phyloP scores from a whole-genome alignment of 176 grass and related monocot species.

The Aegilops sharonensis region DNA sequence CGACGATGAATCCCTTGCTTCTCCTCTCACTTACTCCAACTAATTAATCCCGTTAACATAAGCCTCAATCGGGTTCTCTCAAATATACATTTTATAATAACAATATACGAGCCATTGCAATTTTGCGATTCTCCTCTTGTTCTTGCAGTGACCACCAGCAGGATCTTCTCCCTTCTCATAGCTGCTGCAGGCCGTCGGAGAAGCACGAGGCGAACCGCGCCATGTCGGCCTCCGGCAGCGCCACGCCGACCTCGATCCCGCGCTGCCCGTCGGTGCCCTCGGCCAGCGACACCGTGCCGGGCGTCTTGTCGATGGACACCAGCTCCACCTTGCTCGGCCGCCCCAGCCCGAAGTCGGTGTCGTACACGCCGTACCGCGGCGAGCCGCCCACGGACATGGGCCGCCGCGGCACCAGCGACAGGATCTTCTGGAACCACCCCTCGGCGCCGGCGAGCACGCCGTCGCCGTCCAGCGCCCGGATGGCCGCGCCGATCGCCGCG shows the following conservation, averaged over 20 bases:
- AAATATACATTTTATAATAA: neutral
- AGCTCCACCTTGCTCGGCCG: slow-evolving; percentile 78
- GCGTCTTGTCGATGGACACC: slow-evolving; percentile 86
- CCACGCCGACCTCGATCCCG: slow-evolving; percentile 84
- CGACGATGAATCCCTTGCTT: too few relatives aligned
- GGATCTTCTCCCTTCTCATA: neutral
- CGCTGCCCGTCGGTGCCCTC: slow-evolving; percentile 57
- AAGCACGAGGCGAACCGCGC: slow-evolving; percentile 50
- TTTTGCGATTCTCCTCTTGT: too few relatives aligned
- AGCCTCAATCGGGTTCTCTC: neutral
- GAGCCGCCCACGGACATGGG: slow-evolving; percentile 96
- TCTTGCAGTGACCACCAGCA: too few relatives aligned
- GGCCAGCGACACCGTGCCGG: slow-evolving; percentile 79
- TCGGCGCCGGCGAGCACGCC: slow-evolving; percentile 75
- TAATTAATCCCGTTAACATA: too few relatives aligned
- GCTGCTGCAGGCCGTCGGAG: slow-evolving; percentile 35
- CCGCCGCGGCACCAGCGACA: slow-evolving; percentile 59
- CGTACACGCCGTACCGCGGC: slow-evolving; percentile 79
- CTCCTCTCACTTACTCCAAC: too few relatives aligned
- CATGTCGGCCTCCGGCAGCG: slow-evolving; percentile 73
- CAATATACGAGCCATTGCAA: too few relatives aligned
- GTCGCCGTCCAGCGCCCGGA: slow-evolving; percentile 48
- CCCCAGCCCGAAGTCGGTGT: slow-evolving; percentile 68
- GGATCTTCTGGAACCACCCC: slow-evolving; percentile 79
- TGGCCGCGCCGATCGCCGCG: slow-evolving; percentile 51